These are phyloP conservation scores for Auriscalpium orientale DNA, from an alignment of 768 basidiomycete genomes.

Conservation along the genomic window DNA sequence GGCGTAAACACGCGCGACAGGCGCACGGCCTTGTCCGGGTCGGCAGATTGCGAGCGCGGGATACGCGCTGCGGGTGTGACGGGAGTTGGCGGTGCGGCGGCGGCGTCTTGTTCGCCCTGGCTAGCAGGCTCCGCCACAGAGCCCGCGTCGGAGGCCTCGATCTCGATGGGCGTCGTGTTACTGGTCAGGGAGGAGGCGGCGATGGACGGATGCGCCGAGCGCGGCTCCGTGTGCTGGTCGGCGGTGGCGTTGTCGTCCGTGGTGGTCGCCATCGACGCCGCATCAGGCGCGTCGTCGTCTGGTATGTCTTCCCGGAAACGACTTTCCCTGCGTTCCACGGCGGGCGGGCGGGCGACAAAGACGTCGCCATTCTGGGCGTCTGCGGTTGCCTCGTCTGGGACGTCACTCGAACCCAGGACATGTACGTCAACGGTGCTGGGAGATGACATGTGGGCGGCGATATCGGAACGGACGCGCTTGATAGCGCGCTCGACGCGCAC, in stretches of 20 bases:
- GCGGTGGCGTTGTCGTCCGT: constrained; percentile 6
- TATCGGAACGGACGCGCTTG: constrained; percentile 79
- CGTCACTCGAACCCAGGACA: constrained; percentile 9
- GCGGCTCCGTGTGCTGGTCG: background rate
- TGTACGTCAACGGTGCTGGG: constrained; percentile 13
- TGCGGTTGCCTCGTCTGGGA: constrained; percentile 1
- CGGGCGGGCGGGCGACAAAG: background rate
- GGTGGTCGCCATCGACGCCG: constrained; percentile 4
- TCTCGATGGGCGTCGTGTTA: background rate
- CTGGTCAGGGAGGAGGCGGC: background rate
- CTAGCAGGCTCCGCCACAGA: background rate
- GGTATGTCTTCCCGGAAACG: constrained; percentile 19
- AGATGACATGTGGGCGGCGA: constrained; percentile 59
- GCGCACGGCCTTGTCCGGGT: constrained; percentile 56
- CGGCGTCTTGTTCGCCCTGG: constrained; percentile 13
- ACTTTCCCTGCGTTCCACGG: constrained; percentile 1
- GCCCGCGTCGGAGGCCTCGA: background rate
- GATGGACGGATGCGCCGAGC: constrained; percentile 8
- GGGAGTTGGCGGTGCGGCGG: constrained; percentile 17
- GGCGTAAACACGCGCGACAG: constrained; percentile 53
- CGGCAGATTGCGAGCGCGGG: constrained; percentile 75
- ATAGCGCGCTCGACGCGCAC: constrained; percentile 81
- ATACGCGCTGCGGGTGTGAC: constrained; percentile 34
- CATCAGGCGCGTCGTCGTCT: constrained; percentile 17
- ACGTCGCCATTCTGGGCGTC: constrained; percentile 3